Base-by-base conservation (phyloP, 2,329 filamentous ascomycete genomes). In the Talaromyces rugulosus region DNA sequence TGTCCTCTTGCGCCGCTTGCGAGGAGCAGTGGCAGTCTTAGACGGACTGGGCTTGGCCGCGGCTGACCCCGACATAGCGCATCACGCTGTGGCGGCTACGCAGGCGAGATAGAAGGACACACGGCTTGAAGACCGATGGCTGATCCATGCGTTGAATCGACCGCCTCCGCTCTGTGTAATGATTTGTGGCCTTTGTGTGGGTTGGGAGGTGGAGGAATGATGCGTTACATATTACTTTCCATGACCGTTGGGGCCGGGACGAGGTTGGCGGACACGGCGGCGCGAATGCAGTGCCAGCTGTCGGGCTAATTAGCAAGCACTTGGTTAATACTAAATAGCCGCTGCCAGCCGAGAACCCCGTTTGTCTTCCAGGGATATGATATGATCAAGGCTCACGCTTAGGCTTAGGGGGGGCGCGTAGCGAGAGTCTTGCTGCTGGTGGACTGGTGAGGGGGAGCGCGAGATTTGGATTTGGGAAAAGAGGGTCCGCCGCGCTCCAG, bases 1-100 rank as follows among this genome's bases (percentile, higher is more conserved):
- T 23, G 93, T 91, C 79, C 93, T 87, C 84, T 93, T 90, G 81
- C 92, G 89, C 73, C 93, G 87, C 82, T 96, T 82, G 44, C 78
- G 75, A n/a, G 78, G 73, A 30, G 70, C 67, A n/a, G 50, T 62
- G n/a, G 70, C 63, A 28, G 70, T 64, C 47, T 70, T 65, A 60
- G 64, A 60, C 68, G 70, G 68, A n/a, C 62, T 62, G 59, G 42
- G 54, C 28, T 56, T 60, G n/a, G 34, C 42, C 56, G 31, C 56
- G 42, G 61, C 33, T 42, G 58, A 57, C 14, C 54, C 61, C 27
- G 61, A 62, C 61, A 62, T 62, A 52, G 61, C 44, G 61, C 61
- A 59, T 62, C 31, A 56, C 52, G 31, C 40, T 51, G 57, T 28
- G 36, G 36, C 23, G 36, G 34, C 55, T n/a, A 58, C 33, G 56